Conservation (phyloP, 169 alveolate genomes). For the Babesia bigemina region DNA sequence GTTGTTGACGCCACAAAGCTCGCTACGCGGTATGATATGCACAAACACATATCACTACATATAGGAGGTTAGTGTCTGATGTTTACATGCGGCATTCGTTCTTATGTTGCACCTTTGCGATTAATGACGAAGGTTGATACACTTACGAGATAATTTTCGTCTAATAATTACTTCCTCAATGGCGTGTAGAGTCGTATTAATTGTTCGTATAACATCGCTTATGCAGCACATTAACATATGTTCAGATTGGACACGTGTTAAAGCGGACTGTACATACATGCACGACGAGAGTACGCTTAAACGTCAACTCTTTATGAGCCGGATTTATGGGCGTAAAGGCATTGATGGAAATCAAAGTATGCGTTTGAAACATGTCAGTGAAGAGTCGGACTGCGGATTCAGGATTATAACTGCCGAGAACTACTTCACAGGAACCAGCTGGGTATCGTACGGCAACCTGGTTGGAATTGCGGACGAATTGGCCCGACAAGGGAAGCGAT, state of each 20-base stretch:
- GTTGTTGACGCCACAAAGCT: constrained; percentile 6
- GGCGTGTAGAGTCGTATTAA: too few relatives aligned
- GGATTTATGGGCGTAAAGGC: constrained; percentile 6
- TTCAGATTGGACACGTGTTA: constrained; percentile 27
- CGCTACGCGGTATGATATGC: neutral
- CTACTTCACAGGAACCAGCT: constrained; percentile 4
- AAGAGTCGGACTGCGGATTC: neutral
- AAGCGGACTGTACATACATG: constrained; percentile 18
- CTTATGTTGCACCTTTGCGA: neutral
- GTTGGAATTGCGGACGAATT: constrained; percentile 3
- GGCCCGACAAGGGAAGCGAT: neutral
- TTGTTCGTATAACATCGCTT: too few relatives aligned
- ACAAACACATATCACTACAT: neutral
- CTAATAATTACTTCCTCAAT: neutral
- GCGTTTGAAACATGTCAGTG: neutral
- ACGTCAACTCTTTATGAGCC: constrained; percentile 11
- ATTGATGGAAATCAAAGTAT: neutral
- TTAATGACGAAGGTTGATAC: neutral
- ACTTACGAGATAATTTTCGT: neutral
- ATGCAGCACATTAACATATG: neutral
- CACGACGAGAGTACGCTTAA: constrained; percentile 24
- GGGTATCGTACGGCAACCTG: constrained; percentile 26
- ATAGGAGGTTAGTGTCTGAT: constrained; percentile 23
- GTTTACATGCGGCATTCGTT: neutral
- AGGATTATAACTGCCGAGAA: neutral